A percentile compares a stretch with the other conserved stretches of the same genome.
Conservation (phyloP, 1,139 yeast species). For the Cylindricascospora bacillispora region DNA sequence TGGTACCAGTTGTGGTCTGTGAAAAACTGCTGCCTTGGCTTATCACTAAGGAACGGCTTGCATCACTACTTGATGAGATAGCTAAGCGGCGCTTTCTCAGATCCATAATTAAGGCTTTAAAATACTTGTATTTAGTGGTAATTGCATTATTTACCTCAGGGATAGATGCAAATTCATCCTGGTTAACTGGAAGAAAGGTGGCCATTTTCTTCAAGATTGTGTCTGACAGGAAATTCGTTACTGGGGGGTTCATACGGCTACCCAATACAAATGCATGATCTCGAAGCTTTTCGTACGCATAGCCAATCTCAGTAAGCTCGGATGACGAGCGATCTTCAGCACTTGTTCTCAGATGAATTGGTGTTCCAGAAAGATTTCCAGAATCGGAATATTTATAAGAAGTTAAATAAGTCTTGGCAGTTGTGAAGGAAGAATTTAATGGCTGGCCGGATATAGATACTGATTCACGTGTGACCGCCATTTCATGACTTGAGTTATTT, state of each 20-base stretch:
- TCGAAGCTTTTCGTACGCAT: slow-evolving; percentile 31
- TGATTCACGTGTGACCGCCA: too few relatives aligned
- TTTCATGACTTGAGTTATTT: neutral
- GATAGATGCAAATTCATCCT: slow-evolving; percentile 36
- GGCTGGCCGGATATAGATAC: neutral
- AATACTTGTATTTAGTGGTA: slow-evolving; percentile 33
- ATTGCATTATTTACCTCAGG: slow-evolving; percentile 33
- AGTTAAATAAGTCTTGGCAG: slow-evolving; percentile 21
- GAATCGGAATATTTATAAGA: slow-evolving; percentile 12
- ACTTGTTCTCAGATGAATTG: too few relatives aligned
- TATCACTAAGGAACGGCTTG: neutral
- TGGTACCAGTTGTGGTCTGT: slow-evolving; percentile 4
- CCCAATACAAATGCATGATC: slow-evolving; percentile 35
- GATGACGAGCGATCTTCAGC: slow-evolving; percentile 21
- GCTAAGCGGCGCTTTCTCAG: slow-evolving; percentile 24
- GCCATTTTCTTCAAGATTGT: slow-evolving; percentile 44
- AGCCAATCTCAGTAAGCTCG: slow-evolving; percentile 18
- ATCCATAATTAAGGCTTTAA: slow-evolving; percentile 33
- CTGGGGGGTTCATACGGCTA: slow-evolving; percentile 27
- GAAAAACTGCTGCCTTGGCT: neutral
- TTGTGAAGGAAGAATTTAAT: slow-evolving; percentile 13
- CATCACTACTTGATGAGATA: neutral
- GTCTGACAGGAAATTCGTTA: slow-evolving; percentile 36
- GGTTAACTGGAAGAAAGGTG: slow-evolving; percentile 38
- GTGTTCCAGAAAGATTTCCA: slow-evolving; percentile 7